Conservation (phyloP, 768 basidiomycete species). For the Bullera alba region DNA sequence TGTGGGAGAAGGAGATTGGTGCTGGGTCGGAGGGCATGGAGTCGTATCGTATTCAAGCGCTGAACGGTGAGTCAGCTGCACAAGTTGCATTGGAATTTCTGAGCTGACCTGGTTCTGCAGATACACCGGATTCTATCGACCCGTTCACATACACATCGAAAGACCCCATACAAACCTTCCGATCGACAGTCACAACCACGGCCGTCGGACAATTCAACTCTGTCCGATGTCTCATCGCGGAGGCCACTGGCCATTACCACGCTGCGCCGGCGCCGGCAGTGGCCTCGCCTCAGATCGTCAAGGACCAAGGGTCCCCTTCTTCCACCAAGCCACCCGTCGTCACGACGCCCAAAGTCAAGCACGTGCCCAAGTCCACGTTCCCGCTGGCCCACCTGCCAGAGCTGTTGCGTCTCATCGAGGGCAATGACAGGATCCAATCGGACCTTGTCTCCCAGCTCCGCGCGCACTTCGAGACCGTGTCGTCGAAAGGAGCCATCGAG, state of each 20-base stretch:
- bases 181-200: constrained; percentile 16
- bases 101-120: constrained; percentile 15
- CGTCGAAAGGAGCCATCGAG: constrained; percentile 40
- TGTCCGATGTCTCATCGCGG: constrained; percentile 23
- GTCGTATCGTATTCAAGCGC: constrained; percentile 66
- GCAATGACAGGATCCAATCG: constrained; percentile 26
- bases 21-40: constrained; percentile 64
- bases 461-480: constrained; percentile 29
- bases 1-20: constrained; percentile 67
- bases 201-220: constrained; percentile 13
- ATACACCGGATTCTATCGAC: constrained; percentile 36
- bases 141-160: constrained; percentile 35
- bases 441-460: constrained; percentile 32
- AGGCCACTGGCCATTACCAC: too few species aligned
- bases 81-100: not conserved
- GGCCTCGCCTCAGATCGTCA: not conserved
- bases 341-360: constrained; percentile 1
- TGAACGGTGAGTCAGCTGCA: constrained; percentile 63
- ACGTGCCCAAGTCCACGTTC: constrained; percentile 33
- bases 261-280: too few species aligned
- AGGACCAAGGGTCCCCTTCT: not conserved
- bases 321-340: not conserved
- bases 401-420: constrained; percentile 33
- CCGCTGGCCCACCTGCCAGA: constrained; percentile 29
- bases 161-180: constrained; percentile 22